These are phyloP conservation scores for Bidens hawaiensis DNA, from an alignment of 140 eudicot genomes.

Conservation along the genomic window DNA sequence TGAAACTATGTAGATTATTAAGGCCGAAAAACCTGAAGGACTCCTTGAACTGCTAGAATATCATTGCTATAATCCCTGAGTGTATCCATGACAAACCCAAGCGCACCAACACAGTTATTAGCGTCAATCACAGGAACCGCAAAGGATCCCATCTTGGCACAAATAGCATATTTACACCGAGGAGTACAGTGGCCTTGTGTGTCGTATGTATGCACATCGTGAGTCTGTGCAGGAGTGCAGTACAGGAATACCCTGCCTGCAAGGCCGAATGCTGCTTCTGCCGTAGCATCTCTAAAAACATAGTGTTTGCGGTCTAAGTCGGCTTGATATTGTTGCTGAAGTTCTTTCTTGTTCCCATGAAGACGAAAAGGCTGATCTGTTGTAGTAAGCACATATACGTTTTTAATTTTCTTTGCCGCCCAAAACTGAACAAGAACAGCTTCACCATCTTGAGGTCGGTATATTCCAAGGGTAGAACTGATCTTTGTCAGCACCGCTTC, in stretches of 20 bases:
- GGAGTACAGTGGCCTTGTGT: neutral
- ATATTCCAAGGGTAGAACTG: neutral
- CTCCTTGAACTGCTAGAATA: neutral
- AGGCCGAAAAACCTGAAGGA: neutral
- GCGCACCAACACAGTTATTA: neutral
- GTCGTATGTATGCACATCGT: neutral
- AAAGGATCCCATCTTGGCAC: neutral
- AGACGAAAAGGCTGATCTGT: slow-evolving; percentile 2
- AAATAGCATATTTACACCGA: neutral
- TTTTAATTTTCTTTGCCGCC: neutral
- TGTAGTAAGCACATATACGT: slow-evolving; percentile 1
- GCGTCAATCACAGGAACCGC: neutral
- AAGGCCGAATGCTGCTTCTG: neutral
- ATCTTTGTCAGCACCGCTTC: neutral
- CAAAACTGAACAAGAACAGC: slow-evolving; percentile 7
- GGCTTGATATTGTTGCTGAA: neutral
- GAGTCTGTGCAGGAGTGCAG: neutral
- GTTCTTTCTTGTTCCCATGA: slow-evolving; percentile 3
- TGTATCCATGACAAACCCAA: neutral
- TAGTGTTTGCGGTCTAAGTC: neutral
- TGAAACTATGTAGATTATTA: neutral
- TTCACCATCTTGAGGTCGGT: neutral
- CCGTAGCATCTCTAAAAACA: neutral
- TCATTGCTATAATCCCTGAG: neutral
- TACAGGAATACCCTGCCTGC: neutral